These are phyloP conservation scores for Polyporus tsugae DNA, from an alignment of 1,284 basidiomycete genomes.

Conservation along the genomic window DNA sequence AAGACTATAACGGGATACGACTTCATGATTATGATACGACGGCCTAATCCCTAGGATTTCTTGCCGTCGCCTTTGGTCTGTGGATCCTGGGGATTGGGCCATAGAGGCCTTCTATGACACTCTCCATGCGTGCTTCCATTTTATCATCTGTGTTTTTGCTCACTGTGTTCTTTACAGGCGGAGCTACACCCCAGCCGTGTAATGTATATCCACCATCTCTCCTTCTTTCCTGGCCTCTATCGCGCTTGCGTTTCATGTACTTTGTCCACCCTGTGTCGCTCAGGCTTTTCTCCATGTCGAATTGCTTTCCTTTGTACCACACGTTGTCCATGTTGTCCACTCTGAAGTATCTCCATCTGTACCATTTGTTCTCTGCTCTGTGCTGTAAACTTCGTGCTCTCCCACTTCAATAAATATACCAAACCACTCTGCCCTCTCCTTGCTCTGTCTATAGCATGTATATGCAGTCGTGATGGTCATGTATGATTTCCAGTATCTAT, in stretches of 20 bases:
- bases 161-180: background rate
- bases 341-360: background rate
- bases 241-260: background rate
- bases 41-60: background rate
- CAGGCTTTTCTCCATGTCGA: background rate
- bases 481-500: constrained; percentile 1
- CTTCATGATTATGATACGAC: background rate
- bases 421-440: background rate
- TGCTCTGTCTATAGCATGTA: background rate
- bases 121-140: background rate
- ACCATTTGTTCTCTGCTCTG: background rate
- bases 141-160: background rate
- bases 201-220: background rate
- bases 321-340: background rate
- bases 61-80: background rate
- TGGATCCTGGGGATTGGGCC: background rate
- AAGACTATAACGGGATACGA: background rate
- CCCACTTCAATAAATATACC: background rate
- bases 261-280: background rate
- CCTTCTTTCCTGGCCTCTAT: background rate
- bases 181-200: background rate
- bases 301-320: background rate
- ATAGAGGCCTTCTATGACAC: background rate
- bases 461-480: background rate
- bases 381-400: background rate